Evolutionary conservation across 495 filamentous ascomycete genomes (phyloP).

Genomic region (Hyaloscypha bicolor): DNA sequence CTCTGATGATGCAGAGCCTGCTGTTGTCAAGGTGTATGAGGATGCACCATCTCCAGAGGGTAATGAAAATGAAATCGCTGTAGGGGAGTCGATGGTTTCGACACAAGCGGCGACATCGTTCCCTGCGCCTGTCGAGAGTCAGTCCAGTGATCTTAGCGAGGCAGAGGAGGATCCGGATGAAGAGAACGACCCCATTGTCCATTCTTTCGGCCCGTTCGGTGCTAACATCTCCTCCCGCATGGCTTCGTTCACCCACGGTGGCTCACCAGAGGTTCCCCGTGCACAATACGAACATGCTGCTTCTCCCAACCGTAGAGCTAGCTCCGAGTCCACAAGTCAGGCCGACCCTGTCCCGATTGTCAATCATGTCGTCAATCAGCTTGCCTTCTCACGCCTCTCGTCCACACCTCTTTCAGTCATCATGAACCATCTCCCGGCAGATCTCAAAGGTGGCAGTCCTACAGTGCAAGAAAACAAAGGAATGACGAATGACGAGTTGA

Average conservation of each 20-base stretch:
- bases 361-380: slow-evolving; percentile 90
- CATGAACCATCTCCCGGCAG: slow-evolving; percentile 76
- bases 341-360: slow-evolving; percentile 44
- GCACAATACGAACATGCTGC: neutral
- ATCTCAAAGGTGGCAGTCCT: slow-evolving; percentile 47
- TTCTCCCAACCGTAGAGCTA: slow-evolving; percentile 27
- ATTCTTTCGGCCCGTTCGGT: slow-evolving; percentile 87
- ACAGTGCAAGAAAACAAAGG: slow-evolving; percentile 48
- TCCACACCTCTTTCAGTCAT: slow-evolving; percentile 90
- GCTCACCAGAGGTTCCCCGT: slow-evolving; percentile 22
- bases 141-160: slow-evolving; percentile 64
- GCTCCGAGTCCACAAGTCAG: slow-evolving; percentile 33
- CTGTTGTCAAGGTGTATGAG: slow-evolving; percentile 57
- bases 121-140: slow-evolving; percentile 39
- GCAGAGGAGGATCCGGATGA: slow-evolving; percentile 75
- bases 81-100: slow-evolving; percentile 33
- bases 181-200: slow-evolving; percentile 89
- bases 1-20: slow-evolving; percentile 22
- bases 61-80: slow-evolving; percentile 32
- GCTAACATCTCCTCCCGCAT: slow-evolving; percentile 79
- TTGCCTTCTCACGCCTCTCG: slow-evolving; percentile 94
- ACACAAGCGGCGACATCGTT: slow-evolving; percentile 43
- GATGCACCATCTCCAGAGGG: slow-evolving; percentile 43
- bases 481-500: slow-evolving; percentile 62
- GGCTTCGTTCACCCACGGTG: slow-evolving; percentile 58